Evolutionary conservation across 1,284 basidiomycete species (phyloP).

Genomic region (Ustilago shanxiensis): DNA sequence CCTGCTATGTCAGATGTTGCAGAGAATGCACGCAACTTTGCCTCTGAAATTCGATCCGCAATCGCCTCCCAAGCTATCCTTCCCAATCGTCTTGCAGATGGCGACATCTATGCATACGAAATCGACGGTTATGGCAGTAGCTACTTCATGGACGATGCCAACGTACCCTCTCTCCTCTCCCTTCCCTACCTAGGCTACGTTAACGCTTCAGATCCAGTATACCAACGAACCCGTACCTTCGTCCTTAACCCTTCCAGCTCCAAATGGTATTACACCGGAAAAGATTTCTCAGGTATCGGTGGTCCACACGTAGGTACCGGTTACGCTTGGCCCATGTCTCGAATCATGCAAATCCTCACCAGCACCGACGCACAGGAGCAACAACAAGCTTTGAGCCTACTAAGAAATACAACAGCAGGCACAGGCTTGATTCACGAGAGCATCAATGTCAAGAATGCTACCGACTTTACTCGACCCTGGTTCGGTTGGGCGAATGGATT

Average conservation of each 20-base stretch:
- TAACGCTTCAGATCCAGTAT: constrained; percentile 33
- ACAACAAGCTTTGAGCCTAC: constrained; percentile 32
- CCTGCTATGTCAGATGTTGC: constrained; percentile 30
- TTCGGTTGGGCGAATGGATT: constrained; percentile 62
- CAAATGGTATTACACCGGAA: constrained; percentile 60
- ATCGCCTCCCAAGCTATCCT: constrained; percentile 38
- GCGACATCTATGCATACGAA: constrained; percentile 60
- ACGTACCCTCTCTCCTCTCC: constrained; percentile 58
- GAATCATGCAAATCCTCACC: constrained; percentile 58
- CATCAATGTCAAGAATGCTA: constrained; percentile 55
- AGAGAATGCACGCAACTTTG: constrained; percentile 25
- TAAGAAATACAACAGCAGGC: constrained; percentile 58
- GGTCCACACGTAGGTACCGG: constrained; percentile 56
- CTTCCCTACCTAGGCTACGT: constrained; percentile 60
- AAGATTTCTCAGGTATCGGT: constrained; percentile 51
- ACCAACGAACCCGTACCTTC: constrained; percentile 51
- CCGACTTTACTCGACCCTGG: constrained; percentile 56
- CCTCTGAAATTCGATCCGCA: constrained; percentile 34
- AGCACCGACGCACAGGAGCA: constrained; percentile 52
- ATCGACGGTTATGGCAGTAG: constrained; percentile 59
- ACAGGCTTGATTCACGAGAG: constrained; percentile 62
- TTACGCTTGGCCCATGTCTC: constrained; percentile 64
- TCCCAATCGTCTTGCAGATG: constrained; percentile 20
- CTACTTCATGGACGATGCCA: constrained; percentile 65
- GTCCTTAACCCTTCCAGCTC: constrained; percentile 42